Percentiles rank a stretch among this genome's conserved stretches.
These are phyloP conservation scores for Chrysanthemum lavandulifolium DNA, from an alignment of 129 eudicot genomes.

Conservation along the genomic window DNA sequence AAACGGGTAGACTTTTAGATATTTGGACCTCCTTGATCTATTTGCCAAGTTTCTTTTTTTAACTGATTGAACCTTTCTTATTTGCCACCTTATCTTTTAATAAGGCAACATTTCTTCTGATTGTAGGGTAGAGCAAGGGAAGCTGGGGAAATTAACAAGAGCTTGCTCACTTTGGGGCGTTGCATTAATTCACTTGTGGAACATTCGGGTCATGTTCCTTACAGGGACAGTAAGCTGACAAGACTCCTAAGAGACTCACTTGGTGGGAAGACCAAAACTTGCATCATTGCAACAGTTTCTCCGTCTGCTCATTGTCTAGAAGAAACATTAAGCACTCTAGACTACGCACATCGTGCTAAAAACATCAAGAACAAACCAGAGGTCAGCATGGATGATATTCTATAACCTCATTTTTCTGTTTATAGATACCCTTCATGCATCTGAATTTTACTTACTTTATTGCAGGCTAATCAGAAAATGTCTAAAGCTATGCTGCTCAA, in stretches of 20 bases:
- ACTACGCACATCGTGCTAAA: constrained; percentile 90
- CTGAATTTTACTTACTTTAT: constrained; percentile 5
- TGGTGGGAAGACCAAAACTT: constrained; percentile 91
- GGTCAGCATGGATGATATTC: constrained; percentile 40
- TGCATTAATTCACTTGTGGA: constrained; percentile 82
- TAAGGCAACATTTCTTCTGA: not conserved
- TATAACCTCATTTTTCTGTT: not conserved
- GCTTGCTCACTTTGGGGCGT: constrained; percentile 86
- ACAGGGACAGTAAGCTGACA: constrained; percentile 93
- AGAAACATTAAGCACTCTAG: constrained; percentile 88
- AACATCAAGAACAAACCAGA: constrained; percentile 87
- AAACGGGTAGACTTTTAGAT: too few species aligned
- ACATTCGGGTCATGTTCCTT: constrained; percentile 77
- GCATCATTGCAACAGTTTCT: constrained; percentile 87
- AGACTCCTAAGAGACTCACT: constrained; percentile 81
- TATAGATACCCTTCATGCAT: constrained; percentile 8
- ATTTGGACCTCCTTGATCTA: too few species aligned
- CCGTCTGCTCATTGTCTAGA: constrained; percentile 81
- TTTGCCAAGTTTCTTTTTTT: too few species aligned
- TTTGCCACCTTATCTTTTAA: not conserved
- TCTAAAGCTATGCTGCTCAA: constrained; percentile 73
- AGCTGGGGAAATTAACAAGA: constrained; percentile 93
- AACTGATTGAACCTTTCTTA: not conserved
- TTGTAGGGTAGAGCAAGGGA: constrained; percentile 83
- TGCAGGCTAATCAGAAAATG: constrained; percentile 85